A percentile compares a stretch with the other conserved stretches of the same genome.
phyloP scores from a whole-genome alignment of 1,284 basidiomycete genomes.

The Cutaneotrichosporon mucoides region DNA sequence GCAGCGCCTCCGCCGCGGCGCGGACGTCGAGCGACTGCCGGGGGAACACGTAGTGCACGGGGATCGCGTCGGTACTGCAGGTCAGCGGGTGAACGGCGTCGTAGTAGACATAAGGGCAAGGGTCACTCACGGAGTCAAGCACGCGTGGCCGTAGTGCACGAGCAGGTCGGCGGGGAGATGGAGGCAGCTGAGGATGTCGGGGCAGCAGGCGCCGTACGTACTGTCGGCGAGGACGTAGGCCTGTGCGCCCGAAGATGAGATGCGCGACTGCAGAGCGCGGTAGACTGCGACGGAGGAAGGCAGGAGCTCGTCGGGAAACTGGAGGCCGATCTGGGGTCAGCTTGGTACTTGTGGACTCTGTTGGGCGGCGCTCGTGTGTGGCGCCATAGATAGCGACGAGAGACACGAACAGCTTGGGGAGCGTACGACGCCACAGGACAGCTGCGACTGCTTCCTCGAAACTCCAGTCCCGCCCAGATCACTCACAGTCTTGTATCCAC shows the following conservation, averaged over 20 bases:
- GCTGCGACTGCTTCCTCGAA: too few species aligned
- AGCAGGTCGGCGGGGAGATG: constrained; percentile 89
- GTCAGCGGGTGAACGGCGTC: neutral
- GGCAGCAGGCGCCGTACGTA: constrained; percentile 96
- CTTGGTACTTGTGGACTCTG: too few species aligned
- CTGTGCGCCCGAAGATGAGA: constrained; percentile 53
- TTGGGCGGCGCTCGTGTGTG: too few species aligned
- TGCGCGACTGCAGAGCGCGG: constrained; percentile 58
- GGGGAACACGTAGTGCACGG: constrained; percentile 51
- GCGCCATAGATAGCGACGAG: too few species aligned
- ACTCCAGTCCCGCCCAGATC: too few species aligned
- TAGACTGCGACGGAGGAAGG: constrained; percentile 85
- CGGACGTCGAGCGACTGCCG: constrained; percentile 33
- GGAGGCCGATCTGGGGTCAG: constrained; percentile 68
- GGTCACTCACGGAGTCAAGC: constrained; percentile 59
- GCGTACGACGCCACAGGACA: too few species aligned
- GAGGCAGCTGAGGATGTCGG: constrained; percentile 91
- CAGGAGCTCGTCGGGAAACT: constrained; percentile 93
- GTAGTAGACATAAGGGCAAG: neutral
- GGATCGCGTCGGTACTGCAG: constrained; percentile 45
- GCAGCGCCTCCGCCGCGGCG: constrained; percentile 27
- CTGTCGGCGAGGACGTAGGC: constrained; percentile 93
- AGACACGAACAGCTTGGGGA: too few species aligned
- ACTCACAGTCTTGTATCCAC: constrained; percentile 49
- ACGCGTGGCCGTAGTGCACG: constrained; percentile 96